Evolutionary conservation across 768 basidiomycete genomes (phyloP).

Genomic region (Pleurotus pulmonarius): DNA sequence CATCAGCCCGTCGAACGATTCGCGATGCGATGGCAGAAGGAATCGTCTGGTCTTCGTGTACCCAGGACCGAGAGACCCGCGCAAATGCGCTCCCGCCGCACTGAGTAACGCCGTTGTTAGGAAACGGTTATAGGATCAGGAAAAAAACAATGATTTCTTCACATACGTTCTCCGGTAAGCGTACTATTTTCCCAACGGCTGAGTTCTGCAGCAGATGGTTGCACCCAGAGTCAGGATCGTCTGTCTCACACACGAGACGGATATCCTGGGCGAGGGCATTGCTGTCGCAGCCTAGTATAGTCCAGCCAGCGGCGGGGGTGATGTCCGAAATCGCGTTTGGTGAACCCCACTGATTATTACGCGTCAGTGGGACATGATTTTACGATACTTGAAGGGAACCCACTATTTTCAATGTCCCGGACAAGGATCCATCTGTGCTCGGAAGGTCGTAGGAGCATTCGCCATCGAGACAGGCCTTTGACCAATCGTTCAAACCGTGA

Average conservation of each 20-base stretch:
- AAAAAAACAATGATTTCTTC: too few relatives aligned
- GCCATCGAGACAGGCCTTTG: slow-evolving; percentile 31
- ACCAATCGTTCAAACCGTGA: slow-evolving; percentile 40
- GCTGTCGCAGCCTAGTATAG: slow-evolving; percentile 42
- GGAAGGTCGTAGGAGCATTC: slow-evolving; percentile 37
- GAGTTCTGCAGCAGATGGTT: slow-evolving; percentile 32
- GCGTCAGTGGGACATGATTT: neutral
- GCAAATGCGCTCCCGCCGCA: slow-evolving; percentile 38
- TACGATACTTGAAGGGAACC: neutral
- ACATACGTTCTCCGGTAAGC: slow-evolving; percentile 47
- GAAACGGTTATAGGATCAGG: too few relatives aligned
- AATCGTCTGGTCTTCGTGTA: slow-evolving; percentile 39
- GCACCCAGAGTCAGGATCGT: slow-evolving; percentile 27
- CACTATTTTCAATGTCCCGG: slow-evolving; percentile 38
- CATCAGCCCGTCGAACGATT: slow-evolving; percentile 29
- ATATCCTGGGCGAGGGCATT: slow-evolving; percentile 39
- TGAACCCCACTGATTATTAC: slow-evolving; percentile 31
- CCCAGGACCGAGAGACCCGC: slow-evolving; percentile 37
- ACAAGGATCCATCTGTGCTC: slow-evolving; percentile 22
- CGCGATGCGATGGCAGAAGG: slow-evolving; percentile 24
- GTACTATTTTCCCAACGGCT: slow-evolving; percentile 47
- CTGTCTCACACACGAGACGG: slow-evolving; percentile 40
- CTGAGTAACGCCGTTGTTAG: slow-evolving; percentile 15
- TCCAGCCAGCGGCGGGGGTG: slow-evolving; percentile 50
- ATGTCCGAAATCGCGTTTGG: slow-evolving; percentile 35